A percentile compares a stretch with the other conserved stretches of the same genome.
Conservation (phyloP, 1,139 yeast species). For the Kurtzmaniella quercitrusa region DNA sequence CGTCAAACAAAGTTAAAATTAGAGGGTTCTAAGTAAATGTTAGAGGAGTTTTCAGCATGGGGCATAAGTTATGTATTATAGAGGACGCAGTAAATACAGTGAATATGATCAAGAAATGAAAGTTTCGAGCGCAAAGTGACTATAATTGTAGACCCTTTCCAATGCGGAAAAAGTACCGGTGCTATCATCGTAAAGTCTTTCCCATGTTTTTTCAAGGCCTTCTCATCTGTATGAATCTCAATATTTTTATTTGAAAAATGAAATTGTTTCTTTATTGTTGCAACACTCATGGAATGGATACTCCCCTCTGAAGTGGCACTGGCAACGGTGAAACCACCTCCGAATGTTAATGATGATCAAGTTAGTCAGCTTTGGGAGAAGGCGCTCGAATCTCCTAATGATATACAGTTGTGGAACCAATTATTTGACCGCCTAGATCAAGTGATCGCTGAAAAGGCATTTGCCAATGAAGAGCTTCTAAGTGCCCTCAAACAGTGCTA, state of each 20-base stretch:
- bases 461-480: constrained; percentile 8
- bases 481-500: neutral
- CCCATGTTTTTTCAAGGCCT: no score
- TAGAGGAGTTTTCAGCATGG: neutral
- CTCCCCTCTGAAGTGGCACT: neutral
- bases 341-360: neutral
- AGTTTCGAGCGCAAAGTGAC: neutral
- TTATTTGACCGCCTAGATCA: constrained; percentile 23
- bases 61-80: constrained; percentile 1
- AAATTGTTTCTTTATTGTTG: neutral
- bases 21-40: constrained; percentile 3
- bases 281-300: constrained; percentile 1
- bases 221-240: no score
- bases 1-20: constrained; percentile 35
- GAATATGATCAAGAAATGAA: no score
- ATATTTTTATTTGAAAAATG: no score
- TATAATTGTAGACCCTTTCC: no score
- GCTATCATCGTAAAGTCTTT: no score
- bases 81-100: neutral
- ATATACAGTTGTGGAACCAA: constrained; percentile 29
- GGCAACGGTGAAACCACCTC: neutral
- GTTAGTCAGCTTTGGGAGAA: constrained; percentile 2
- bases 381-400: constrained; percentile 18
- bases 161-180: no score
- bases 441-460: constrained; percentile 10